A percentile compares a stretch with the other conserved stretches of the same genome.
These are phyloP conservation scores for Cunninghamia lanceolata DNA, from an alignment of 75 land plant genomes.

Conservation along the genomic window DNA sequence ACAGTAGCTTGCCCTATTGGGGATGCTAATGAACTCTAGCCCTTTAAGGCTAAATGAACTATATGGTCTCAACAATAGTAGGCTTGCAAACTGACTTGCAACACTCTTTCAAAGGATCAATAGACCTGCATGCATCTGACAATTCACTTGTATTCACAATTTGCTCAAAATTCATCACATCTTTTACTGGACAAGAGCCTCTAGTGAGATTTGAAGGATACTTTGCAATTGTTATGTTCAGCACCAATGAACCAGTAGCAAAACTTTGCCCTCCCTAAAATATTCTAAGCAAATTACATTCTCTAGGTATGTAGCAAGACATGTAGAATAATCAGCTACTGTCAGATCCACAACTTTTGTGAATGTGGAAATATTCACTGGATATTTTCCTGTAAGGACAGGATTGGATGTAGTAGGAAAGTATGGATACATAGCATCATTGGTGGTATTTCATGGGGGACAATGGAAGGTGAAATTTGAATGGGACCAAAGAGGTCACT, in stretches of 20 bases:
- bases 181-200: constrained; percentile 87
- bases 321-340: constrained; percentile 80
- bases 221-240: constrained; percentile 53
- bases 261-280: constrained; percentile 64
- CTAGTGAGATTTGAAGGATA: constrained; percentile 79
- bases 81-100: constrained; percentile 85
- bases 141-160: constrained; percentile 75
- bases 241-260: constrained; percentile 52
- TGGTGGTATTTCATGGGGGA: constrained; percentile 46
- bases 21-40: constrained; percentile 17
- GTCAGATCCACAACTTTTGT: constrained; percentile 52
- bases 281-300: constrained; percentile 89
- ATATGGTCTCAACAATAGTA: constrained; percentile 73
- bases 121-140: constrained; percentile 68
- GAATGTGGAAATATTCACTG: constrained; percentile 61
- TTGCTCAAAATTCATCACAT: constrained; percentile 53
- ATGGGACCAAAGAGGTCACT: constrained; percentile 58
- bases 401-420: constrained; percentile 60
- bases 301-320: constrained; percentile 74
- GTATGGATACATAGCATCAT: constrained; percentile 46
- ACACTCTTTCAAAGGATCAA: constrained; percentile 94
- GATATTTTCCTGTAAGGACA: constrained; percentile 63
- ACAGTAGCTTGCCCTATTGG: constrained; percentile 33
- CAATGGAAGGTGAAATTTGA: constrained; percentile 63
- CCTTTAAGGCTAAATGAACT: constrained; percentile 44